Evolutionary conservation across 2,329 filamentous ascomycete species (phyloP), one percentile per base, ranked within the genome.

Genomic region (Whalleya microplaca): DNA sequence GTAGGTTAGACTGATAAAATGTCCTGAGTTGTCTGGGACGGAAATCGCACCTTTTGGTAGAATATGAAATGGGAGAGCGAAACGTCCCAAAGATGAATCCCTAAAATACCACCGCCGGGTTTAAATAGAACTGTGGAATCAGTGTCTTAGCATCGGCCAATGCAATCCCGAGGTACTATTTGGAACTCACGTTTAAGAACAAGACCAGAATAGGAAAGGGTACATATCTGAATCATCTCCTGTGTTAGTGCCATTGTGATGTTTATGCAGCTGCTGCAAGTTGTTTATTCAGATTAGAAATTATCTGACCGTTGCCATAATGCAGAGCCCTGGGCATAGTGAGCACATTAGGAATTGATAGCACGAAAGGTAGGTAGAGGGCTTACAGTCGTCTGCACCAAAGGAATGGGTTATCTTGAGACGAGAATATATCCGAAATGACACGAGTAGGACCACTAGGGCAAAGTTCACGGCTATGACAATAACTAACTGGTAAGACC

Each of bases 61-160:
- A 51, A 32, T n/a, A 61, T 21, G 41, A 52, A 61, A 29, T 59
- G 56, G 12, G 55, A 59, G 18, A 64, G 40, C 2, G 59, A 50
- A 14, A 57, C 62, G 51, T 63, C 62, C 62, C 62, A 64, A 16
- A 61, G n/a, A 51, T 63, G 59, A 27, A 64, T 58, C 1, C 62
- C 60, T 8, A 64, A 32, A 43, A 64, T 59, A 2, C 62, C 62
- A 23, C 57, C 59, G 5, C 62, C 62, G 16, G 62, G 58, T 12
- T 8, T 58, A 19, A 45, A 55, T 41, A 57, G 58, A 29, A 63
- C 62, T 64, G 21, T 23, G 27, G 41, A 19, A 45, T 42, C 21
- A 45, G 47, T 23, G 16, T 3, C n/a, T 53, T 21, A 49, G 37
- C 21, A 32, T 12, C 27, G 5, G 27, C 12, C 27, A 6, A 32